Percentiles rank a stretch among this genome's conserved stretches.
phyloP scores from a whole-genome alignment of 2,329 filamentous ascomycete species.

The Penicillium glabrum region DNA sequence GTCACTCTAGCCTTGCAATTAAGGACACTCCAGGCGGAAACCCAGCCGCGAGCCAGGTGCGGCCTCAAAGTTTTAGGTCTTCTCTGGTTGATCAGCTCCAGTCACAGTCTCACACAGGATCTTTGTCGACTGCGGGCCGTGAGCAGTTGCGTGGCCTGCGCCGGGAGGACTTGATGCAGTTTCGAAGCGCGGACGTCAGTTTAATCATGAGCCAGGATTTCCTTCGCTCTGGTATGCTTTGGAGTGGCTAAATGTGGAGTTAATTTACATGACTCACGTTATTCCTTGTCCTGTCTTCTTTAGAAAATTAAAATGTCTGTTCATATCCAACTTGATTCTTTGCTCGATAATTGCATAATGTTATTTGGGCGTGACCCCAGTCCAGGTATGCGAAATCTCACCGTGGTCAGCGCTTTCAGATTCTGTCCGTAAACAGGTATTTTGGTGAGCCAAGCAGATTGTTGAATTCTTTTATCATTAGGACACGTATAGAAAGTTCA shows the following conservation, averaged over 20 bases:
- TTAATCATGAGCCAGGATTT: conserved; percentile 37
- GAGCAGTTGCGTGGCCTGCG: conserved; percentile 34
- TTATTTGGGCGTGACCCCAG: too few relatives aligned
- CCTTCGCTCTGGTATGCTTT: conserved; percentile 25
- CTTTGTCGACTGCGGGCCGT: conserved; percentile 28
- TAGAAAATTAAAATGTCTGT: neutral
- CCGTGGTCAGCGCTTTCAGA: too few relatives aligned
- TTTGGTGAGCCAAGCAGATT: too few relatives aligned
- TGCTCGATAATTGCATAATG: too few relatives aligned
- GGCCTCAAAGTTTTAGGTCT: conserved; percentile 16
- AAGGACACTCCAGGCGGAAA: conserved; percentile 5
- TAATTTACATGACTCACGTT: too few relatives aligned
- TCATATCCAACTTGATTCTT: too few relatives aligned
- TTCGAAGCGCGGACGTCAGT: conserved; percentile 41
- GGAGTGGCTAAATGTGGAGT: conserved; percentile 2
- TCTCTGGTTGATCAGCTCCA: conserved; percentile 9
- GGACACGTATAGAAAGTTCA: too few relatives aligned
- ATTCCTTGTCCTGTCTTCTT: neutral
- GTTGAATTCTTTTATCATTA: too few relatives aligned
- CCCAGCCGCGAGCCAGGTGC: conserved; percentile 13
- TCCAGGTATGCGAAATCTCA: too few relatives aligned
- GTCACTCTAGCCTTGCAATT: conserved; percentile 19
- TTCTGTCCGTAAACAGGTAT: too few relatives aligned
- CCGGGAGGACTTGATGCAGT: conserved; percentile 35
- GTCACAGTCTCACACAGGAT: conserved; percentile 19